Base-by-base conservation (phyloP, 345 rosid genomes). In the Citropsis articulata region DNA sequence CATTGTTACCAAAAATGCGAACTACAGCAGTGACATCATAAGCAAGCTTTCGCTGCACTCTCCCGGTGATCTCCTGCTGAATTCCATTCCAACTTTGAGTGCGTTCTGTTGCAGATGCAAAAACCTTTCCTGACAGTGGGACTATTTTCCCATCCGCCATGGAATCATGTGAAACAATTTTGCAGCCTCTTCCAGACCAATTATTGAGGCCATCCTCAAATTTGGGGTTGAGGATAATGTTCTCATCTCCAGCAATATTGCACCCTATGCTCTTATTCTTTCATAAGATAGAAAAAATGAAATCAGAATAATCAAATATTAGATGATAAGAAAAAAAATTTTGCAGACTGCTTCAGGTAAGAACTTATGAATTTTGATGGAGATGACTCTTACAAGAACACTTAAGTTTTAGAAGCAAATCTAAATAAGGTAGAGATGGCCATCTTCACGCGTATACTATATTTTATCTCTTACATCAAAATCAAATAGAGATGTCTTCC, bases 151-250 rank as follows among this genome's bases (percentile, higher is more conserved):
- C 95, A 81, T 84, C 91, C 12, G 86, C 95, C 87, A 90, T 85
- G 40, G 98, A 91, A 61, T 94, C 97, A 79, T 90, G 97, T 66
- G 92, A 82, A 75, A 71, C 85, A 79, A 94, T 83, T 85, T 84
- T 91, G 86, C 98, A 94, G 77, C 98, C 97, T 88, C 97, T 91
- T 84, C 93, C 98, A 13, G 99, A 88, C 99, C 98, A 94, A 80
- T 92, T 90, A 78, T 85, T 88, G 36, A 88, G 88, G 55, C 98
- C 98, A 68, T 92, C 93, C 22, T 88, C 91, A 78, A 96, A 96
- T 68, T 83, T 84, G 50, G 99, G 94, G 79, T 96, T 96, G 45
- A 89, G 66, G 75, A 94, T 82, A 82, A 96, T 84, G 78, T 84
- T 83, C 78, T 85, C 93, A 72, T 85, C 88, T 83, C 82, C 90